Evolutionary conservation across 345 rosid species (phyloP).

Genomic region (Moringa oleifera): DNA sequence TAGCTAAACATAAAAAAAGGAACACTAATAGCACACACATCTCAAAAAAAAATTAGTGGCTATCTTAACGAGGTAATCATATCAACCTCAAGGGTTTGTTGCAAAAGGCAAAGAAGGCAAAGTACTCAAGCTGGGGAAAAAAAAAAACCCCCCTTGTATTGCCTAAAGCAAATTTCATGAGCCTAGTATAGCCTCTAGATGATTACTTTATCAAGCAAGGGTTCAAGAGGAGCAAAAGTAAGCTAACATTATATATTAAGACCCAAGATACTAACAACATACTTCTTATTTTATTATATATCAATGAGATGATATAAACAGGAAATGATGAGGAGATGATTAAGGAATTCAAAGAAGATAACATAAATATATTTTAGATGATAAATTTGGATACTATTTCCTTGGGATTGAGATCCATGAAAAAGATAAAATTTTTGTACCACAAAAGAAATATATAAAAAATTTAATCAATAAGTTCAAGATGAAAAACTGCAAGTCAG

Average conservation of each 20-base stretch:
- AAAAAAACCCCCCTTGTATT: too few species aligned
- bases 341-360: background rate
- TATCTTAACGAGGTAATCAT: background rate
- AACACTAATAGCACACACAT: too few species aligned
- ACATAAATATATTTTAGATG: background rate
- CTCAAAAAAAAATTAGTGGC: too few species aligned
- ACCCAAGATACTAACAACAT: background rate
- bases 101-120: background rate
- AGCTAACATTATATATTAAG: background rate
- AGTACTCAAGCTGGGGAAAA: too few species aligned
- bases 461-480: conserved; percentile 3
- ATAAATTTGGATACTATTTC: background rate
- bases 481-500: background rate
- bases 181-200: background rate
- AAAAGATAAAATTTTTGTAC: background rate
- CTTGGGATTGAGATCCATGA: background rate
- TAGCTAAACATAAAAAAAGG: too few species aligned
- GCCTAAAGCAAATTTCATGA: background rate
- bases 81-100: background rate
- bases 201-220: background rate
- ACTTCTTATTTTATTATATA: background rate
- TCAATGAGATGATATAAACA: background rate
- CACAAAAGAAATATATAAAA: background rate
- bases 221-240: background rate
- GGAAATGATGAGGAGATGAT: background rate